A percentile compares a stretch with the other conserved stretches of the same genome.
phyloP scores from a whole-genome alignment of 1,139 yeast species.

The Citeromyces siamensis region DNA sequence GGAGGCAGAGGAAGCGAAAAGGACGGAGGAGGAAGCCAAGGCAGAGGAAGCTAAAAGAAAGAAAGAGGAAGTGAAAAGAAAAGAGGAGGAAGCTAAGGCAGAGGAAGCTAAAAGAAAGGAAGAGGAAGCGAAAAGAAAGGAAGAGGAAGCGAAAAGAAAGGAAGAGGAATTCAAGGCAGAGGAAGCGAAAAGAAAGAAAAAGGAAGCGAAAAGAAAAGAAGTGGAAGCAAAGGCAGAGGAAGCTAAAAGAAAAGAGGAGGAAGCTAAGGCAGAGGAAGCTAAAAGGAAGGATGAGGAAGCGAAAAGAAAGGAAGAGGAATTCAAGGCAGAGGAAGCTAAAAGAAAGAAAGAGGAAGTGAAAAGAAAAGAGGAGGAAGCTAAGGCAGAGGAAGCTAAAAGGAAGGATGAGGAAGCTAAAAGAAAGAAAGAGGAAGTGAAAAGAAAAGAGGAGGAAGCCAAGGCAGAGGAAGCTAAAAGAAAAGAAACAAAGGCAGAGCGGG shows the following conservation, averaged over 20 bases:
- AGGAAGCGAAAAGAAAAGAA: too few species aligned
- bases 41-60: constrained; percentile 1
- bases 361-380: not conserved
- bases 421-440: constrained; percentile 9
- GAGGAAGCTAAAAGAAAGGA: constrained; percentile 9
- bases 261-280: not conserved
- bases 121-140: too few species aligned
- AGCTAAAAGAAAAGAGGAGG: not conserved
- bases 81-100: too few species aligned
- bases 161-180: too few species aligned
- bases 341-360: constrained; percentile 10
- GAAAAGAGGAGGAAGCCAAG: constrained; percentile 4
- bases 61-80: too few species aligned
- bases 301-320: constrained; percentile 2
- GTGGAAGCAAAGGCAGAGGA: constrained; percentile 6
- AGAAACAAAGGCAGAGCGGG: too few species aligned
- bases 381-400: constrained; percentile 6
- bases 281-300: not conserved
- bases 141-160: too few species aligned
- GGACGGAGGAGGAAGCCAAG: constrained; percentile 2
- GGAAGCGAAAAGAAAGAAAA: too few species aligned
- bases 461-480: too few species aligned
- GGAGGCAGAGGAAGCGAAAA: too few species aligned
- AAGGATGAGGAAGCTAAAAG: constrained; percentile 10
- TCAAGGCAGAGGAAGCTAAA: constrained; percentile 3